Percentiles rank a stretch among this genome's conserved stretches.
phyloP scores from a whole-genome alignment of 495 filamentous ascomycete genomes.

The Aeminium ludgeri region DNA sequence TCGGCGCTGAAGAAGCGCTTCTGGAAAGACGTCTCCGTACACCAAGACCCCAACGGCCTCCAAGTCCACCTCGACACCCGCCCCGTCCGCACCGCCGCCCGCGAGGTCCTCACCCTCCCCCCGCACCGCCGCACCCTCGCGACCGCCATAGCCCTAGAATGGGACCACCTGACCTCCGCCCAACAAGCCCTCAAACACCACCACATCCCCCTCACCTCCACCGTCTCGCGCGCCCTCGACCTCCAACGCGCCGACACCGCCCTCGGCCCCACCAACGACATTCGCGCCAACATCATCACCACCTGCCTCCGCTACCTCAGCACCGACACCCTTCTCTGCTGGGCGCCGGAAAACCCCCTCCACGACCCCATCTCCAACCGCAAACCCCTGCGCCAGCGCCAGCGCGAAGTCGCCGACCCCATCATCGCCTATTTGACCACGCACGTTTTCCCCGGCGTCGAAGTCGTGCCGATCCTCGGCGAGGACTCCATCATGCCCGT shows the following conservation, averaged over 20 bases:
- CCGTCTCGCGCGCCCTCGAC: constrained; percentile 63
- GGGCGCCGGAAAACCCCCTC: constrained; percentile 48
- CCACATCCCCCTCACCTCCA: constrained; percentile 77
- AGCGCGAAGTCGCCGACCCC: constrained; percentile 45
- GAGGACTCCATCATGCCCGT: constrained; percentile 52
- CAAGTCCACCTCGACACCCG: constrained; percentile 66
- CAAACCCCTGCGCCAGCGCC: constrained; percentile 52
- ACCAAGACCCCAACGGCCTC: constrained; percentile 43
- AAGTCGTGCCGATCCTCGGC: constrained; percentile 60
- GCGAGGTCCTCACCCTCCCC: constrained; percentile 56
- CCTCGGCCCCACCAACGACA: constrained; percentile 20
- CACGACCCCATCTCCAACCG: constrained; percentile 21
- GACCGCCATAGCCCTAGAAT: constrained; percentile 74
- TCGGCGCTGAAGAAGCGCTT: constrained; percentile 49
- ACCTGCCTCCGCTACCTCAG: constrained; percentile 71
- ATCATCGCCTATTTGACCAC: constrained; percentile 53
- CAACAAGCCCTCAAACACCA: constrained; percentile 63
- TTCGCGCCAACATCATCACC: constrained; percentile 41
- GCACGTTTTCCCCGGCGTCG: constrained; percentile 70
- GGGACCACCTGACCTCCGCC: constrained; percentile 66
- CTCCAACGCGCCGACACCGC: constrained; percentile 49
- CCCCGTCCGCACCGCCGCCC: constrained; percentile 58
- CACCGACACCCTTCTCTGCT: constrained; percentile 89
- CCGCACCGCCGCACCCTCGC: constrained; percentile 64
- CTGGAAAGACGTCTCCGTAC: constrained; percentile 66